A percentile compares a stretch with the other conserved stretches of the same genome.
Conservation (phyloP, 495 filamentous ascomycete species). For the Podospora conica region DNA sequence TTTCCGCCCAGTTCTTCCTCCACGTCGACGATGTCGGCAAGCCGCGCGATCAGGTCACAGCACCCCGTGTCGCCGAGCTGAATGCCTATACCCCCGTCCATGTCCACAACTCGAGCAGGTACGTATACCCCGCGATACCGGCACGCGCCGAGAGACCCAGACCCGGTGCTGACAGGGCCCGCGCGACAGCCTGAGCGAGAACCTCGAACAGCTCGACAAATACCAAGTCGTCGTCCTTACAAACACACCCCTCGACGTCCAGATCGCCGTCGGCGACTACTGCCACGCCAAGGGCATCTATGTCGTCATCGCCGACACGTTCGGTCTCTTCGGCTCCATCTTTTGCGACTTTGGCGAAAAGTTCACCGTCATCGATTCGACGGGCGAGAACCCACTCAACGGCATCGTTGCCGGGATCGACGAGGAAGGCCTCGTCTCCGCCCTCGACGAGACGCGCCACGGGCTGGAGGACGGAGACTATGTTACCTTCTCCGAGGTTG, state of each 20-base stretch:
- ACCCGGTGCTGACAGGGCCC: slow-evolving; percentile 17
- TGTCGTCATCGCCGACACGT: slow-evolving; percentile 79
- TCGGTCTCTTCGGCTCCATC: slow-evolving; percentile 88
- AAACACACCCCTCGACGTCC: slow-evolving; percentile 68
- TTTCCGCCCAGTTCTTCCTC: slow-evolving; percentile 96
- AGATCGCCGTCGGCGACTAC: slow-evolving; percentile 79
- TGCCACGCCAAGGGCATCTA: slow-evolving; percentile 90
- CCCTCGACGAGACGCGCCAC: slow-evolving; percentile 91
- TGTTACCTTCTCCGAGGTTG: slow-evolving; percentile 87
- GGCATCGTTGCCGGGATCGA: slow-evolving; percentile 91
- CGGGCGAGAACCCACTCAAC: slow-evolving; percentile 77
- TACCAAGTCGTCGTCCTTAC: slow-evolving; percentile 94
- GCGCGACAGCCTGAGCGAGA: slow-evolving; percentile 48
- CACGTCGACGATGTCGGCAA: slow-evolving; percentile 84
- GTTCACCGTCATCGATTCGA: slow-evolving; percentile 83
- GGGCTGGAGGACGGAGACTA: slow-evolving; percentile 95
- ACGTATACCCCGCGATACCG: slow-evolving; percentile 4
- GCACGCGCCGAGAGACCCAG: background rate
- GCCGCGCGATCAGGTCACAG: slow-evolving; percentile 77
- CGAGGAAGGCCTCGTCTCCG: slow-evolving; percentile 83
- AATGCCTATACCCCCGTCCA: slow-evolving; percentile 92
- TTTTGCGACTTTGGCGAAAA: slow-evolving; percentile 97
- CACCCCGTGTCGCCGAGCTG: slow-evolving; percentile 84
- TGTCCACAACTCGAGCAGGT: slow-evolving; percentile 55
- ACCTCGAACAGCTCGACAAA: slow-evolving; percentile 71